phyloP scores from a whole-genome alignment of 2,329 filamentous ascomycete genomes.

The Erysiphe pulchra region DNA sequence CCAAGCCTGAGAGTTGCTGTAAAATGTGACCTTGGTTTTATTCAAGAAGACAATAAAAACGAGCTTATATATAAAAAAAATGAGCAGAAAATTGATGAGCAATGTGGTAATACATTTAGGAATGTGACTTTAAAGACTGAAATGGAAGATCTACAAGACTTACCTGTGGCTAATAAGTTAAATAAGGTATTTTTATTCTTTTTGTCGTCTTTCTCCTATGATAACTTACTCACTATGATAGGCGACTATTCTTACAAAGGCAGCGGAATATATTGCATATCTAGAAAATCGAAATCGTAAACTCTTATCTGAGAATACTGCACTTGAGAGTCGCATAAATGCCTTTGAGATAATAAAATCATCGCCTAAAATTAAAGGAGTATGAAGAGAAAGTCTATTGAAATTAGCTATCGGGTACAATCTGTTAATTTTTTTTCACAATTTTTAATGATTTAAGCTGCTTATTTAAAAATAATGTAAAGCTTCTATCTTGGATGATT shows the following conservation, averaged over 20 bases:
- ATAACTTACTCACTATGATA: slow-evolving; percentile 1
- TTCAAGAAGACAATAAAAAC: background rate
- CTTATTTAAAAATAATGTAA: too few species aligned
- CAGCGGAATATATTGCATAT: slow-evolving; percentile 87
- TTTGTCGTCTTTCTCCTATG: background rate
- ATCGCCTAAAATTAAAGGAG: slow-evolving; percentile 58
- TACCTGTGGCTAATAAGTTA: slow-evolving; percentile 73
- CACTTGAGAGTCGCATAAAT: slow-evolving; percentile 52
- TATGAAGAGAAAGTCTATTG: slow-evolving; percentile 38
- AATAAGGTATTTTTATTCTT: slow-evolving; percentile 65
- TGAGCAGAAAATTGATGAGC: background rate
- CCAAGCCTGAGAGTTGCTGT: slow-evolving; percentile 70
- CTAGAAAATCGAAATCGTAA: slow-evolving; percentile 74
- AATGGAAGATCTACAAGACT: slow-evolving; percentile 54
- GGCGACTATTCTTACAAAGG: slow-evolving; percentile 47
- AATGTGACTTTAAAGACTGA: slow-evolving; percentile 42
- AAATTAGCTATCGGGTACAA: too few species aligned
- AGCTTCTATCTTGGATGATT: too few species aligned
- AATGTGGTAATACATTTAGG: background rate
- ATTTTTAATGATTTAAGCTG: too few species aligned
- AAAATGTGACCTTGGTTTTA: slow-evolving; percentile 32
- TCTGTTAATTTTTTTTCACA: too few species aligned
- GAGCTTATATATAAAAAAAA: background rate
- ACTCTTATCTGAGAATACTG: slow-evolving; percentile 54
- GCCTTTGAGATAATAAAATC: slow-evolving; percentile 26